phyloP scores from a whole-genome alignment of 1,284 basidiomycete species.

The Malassezia sympodialis region DNA sequence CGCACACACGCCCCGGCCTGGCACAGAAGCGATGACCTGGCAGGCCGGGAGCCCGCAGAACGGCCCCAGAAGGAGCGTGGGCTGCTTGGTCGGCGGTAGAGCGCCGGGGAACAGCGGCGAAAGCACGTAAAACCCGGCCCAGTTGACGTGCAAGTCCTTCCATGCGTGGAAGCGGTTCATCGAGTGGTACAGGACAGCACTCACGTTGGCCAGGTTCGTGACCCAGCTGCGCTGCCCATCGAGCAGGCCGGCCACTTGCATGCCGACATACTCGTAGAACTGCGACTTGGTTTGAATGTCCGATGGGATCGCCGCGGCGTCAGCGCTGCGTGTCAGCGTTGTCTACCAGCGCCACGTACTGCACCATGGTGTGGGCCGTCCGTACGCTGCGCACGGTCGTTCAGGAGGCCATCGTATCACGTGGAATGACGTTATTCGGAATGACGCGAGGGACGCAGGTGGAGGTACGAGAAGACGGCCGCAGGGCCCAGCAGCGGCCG shows the following conservation, averaged over 20 bases:
- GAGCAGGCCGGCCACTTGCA: slow-evolving; percentile 37
- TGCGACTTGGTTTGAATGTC: slow-evolving; percentile 32
- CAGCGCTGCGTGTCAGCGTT: slow-evolving; percentile 23
- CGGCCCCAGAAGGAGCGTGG: slow-evolving; percentile 47
- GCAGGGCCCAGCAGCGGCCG: no score
- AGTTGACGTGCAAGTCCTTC: slow-evolving; percentile 36
- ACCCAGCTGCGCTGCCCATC: slow-evolving; percentile 39
- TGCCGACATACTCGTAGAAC: slow-evolving; percentile 48
- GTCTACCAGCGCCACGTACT: slow-evolving; percentile 6
- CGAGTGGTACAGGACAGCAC: slow-evolving; percentile 34
- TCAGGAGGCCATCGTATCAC: background rate
- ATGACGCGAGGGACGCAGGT: slow-evolving; percentile 3
- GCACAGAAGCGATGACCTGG: slow-evolving; percentile 38
- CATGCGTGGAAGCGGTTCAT: slow-evolving; percentile 37
- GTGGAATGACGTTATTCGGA: slow-evolving; percentile 1
- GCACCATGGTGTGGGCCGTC: slow-evolving; percentile 7
- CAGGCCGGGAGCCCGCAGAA: slow-evolving; percentile 50
- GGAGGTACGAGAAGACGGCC: no score
- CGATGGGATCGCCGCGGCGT: slow-evolving; percentile 66
- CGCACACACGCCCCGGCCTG: slow-evolving; percentile 49
- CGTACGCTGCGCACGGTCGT: background rate
- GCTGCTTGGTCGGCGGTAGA: slow-evolving; percentile 10
- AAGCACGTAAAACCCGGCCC: slow-evolving; percentile 50
- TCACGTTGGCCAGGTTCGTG: slow-evolving; percentile 39
- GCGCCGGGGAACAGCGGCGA: slow-evolving; percentile 42